A percentile compares a stretch with the other conserved stretches of the same genome.
These are phyloP conservation scores for Phytopythium chamaehyphon DNA, from an alignment of 352 stramenopile genomes.

Conservation along the genomic window DNA sequence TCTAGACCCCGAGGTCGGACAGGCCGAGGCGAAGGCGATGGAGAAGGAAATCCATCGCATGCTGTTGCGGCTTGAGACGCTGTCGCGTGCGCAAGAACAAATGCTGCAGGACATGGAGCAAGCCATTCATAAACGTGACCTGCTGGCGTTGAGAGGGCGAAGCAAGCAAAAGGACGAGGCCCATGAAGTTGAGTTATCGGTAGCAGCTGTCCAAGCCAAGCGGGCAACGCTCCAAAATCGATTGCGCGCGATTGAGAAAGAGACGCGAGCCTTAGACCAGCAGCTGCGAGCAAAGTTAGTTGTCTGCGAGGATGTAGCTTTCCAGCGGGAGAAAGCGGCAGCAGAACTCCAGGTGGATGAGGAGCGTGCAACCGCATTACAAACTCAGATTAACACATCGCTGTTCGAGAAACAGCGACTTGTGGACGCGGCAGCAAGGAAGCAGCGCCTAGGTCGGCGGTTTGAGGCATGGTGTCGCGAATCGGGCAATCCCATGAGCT, in stretches of 20 bases:
- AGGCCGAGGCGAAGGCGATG: conserved; percentile 90
- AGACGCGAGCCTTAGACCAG: conserved; percentile 57
- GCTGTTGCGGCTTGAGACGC: conserved; percentile 87
- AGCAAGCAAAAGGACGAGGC: conserved; percentile 68
- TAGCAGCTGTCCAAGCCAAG: conserved; percentile 82
- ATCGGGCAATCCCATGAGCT: conserved; percentile 21
- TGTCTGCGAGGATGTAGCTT: conserved; percentile 55
- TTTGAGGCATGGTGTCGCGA: conserved; percentile 59
- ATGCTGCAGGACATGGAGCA: conserved; percentile 95
- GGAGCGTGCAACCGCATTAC: conserved; percentile 54
- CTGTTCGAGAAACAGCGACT: conserved; percentile 91
- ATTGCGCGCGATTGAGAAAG: conserved; percentile 63
- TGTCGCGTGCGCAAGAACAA: conserved; percentile 90
- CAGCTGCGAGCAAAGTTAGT: conserved; percentile 57
- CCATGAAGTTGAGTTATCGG: conserved; percentile 58
- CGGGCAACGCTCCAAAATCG: conserved; percentile 77
- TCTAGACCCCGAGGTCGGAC: conserved; percentile 90
- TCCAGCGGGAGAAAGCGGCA: conserved; percentile 74
- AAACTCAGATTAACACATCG: conserved; percentile 80
- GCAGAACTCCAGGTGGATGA: conserved; percentile 79
- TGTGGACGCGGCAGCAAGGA: conserved; percentile 66
- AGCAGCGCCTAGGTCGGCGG: conserved; percentile 66
- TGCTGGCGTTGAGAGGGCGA: conserved; percentile 87
- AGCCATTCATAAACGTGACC: conserved; percentile 91
- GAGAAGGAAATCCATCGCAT: conserved; percentile 96